Base-by-base conservation (phyloP, 306 rosid genomes). In the Gillenia trifoliata region DNA sequence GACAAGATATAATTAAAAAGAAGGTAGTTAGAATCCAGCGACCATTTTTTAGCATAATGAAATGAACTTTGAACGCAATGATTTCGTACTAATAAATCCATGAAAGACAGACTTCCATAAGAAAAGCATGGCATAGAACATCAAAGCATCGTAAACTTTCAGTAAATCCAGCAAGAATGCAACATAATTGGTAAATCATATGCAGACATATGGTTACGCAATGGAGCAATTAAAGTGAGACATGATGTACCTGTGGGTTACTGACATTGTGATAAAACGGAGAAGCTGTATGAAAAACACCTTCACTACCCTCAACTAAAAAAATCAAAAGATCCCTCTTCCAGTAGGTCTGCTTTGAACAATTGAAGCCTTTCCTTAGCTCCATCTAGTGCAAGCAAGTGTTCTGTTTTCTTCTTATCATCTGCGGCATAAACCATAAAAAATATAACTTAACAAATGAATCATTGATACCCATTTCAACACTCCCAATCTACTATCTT, bases 281-380 rank as follows among this genome's bases (percentile, higher is more conserved):
- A 59, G 86, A 82, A 25, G 86, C 83, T 0, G 83, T 74, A 50
- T 82, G 85, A 38, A 82, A 82, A 78, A 82, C 83, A 30, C 80
- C 82, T 64, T 64, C 55, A 36, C 85, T 55, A 1, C 83, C 86
- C 56, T 74, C 67, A 26, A 82, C 67, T n/a, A 57, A 17, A 16
- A 16, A 74, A 70, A 64, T 82, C 77, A 29, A 82, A 82, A 28
- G 74, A 64, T 20, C 80, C 82, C 65, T 82, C 82, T 47, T 82
- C 77, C 1, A 73, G 60, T 12, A 82, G 72, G 28, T 73, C 31
- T 36, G 79, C 85, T 73, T 77, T 77, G 66, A 82, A 82, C 23
- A 82, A 45, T 23, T 77, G 67, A 55, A 82, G 79, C 49, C 76
- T 72, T 67, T 81, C 85, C 50, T 75, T 63, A 16, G 82, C 85